Conservation (phyloP, 495 filamentous ascomycete genomes). For the Extremus antarcticus region DNA sequence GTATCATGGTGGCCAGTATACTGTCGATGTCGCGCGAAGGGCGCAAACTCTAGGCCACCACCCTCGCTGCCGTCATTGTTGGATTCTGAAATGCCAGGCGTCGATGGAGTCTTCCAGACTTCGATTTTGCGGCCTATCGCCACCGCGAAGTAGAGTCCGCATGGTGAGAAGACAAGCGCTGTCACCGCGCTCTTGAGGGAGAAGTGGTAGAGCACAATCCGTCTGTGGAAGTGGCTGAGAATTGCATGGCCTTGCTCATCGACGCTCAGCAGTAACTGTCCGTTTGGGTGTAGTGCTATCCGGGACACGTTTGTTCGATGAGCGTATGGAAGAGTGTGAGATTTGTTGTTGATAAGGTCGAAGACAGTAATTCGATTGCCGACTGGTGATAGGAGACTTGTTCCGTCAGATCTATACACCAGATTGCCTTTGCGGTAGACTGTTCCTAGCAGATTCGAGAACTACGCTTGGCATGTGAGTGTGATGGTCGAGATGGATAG, state of each 20-base stretch:
- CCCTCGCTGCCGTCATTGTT: conserved; percentile 33
- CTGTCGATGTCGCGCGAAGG: conserved; percentile 77
- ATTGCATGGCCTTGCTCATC: conserved; percentile 93
- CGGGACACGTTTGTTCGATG: conserved; percentile 88
- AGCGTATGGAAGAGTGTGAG: conserved; percentile 85
- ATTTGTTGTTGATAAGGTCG: conserved; percentile 92
- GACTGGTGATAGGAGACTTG: conserved; percentile 89
- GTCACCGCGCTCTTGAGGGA: conserved; percentile 77
- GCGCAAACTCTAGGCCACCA: conserved; percentile 90
- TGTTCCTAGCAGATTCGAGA: conserved; percentile 90
- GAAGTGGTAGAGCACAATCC: conserved; percentile 82
- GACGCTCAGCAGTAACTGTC: conserved; percentile 80
- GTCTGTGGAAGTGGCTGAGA: conserved; percentile 74
- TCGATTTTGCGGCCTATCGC: conserved; percentile 76
- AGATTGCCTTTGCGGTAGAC: conserved; percentile 97
- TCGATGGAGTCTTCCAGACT: conserved; percentile 90
- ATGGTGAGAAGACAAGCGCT: conserved; percentile 83
- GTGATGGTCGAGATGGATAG: conserved; percentile 1
- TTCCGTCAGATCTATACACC: conserved; percentile 92
- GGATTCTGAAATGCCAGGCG: conserved; percentile 51
- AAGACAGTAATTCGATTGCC: conserved; percentile 94
- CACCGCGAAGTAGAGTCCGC: conserved; percentile 79
- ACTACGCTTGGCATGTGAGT: conserved; percentile 38
- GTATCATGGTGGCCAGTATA: conserved; percentile 81
- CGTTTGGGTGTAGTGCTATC: conserved; percentile 75